Percentiles rank a stretch among this genome's conserved stretches.
phyloP scores from a whole-genome alignment of 2,329 filamentous ascomycete genomes.

The Stromatinia cepivora region DNA sequence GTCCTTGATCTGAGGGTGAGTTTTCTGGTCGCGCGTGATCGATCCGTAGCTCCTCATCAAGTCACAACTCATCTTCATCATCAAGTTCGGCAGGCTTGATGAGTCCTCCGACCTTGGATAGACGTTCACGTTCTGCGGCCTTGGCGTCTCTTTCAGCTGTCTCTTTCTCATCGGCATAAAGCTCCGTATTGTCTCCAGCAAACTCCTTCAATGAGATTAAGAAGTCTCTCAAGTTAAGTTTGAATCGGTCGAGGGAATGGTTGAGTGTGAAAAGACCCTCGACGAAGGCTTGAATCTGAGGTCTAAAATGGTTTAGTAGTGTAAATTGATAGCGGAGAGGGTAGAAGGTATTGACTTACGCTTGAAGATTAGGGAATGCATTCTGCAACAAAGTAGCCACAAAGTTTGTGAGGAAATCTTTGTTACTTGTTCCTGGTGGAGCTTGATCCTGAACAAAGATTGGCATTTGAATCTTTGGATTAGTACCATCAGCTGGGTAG shows the following conservation, averaged over 20 bases:
- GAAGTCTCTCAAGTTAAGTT: slow-evolving; percentile 93
- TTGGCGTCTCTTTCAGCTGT: slow-evolving; percentile 84
- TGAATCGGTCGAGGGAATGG: slow-evolving; percentile 90
- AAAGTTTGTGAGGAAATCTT: slow-evolving; percentile 86
- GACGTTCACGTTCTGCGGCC: slow-evolving; percentile 84
- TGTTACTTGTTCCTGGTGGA: slow-evolving; percentile 78
- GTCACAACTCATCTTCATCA: slow-evolving; percentile 85
- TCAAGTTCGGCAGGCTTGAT: slow-evolving; percentile 97
- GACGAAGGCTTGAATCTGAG: slow-evolving; percentile 88
- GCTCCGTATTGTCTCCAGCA: slow-evolving; percentile 88
- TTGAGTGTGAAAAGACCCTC: slow-evolving; percentile 86
- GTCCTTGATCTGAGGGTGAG: slow-evolving; percentile 4
- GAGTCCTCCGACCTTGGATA: slow-evolving; percentile 91
- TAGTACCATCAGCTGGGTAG: slow-evolving; percentile 64
- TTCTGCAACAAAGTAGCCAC: slow-evolving; percentile 81
- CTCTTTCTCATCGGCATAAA: slow-evolving; percentile 93
- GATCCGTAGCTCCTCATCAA: slow-evolving; percentile 64
- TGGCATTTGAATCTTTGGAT: slow-evolving; percentile 86
- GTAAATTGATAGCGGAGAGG: not conserved
- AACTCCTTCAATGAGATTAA: slow-evolving; percentile 97
- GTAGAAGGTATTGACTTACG: slow-evolving; percentile 56
- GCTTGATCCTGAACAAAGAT: slow-evolving; percentile 87
- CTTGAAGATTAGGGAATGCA: slow-evolving; percentile 89
- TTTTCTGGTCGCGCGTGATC: slow-evolving; percentile 47
- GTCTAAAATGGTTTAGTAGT: slow-evolving; percentile 53